A percentile compares a stretch with the other conserved stretches of the same genome.
Conservation (phyloP, 495 filamentous ascomycete species). For the Articulospora tetracladia region DNA sequence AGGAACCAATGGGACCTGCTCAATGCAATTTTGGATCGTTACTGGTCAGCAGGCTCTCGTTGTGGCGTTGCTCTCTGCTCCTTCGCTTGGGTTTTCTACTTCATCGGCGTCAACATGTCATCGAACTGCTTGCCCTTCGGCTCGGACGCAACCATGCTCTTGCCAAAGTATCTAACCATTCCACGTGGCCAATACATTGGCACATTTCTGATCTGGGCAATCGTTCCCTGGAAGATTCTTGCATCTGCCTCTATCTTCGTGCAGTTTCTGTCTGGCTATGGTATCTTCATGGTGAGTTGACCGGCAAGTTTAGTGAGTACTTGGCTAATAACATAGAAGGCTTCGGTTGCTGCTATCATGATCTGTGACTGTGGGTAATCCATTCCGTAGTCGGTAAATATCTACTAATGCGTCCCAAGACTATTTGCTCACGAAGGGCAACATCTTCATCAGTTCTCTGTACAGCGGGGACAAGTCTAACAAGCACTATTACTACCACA, state of each 20-base stretch:
- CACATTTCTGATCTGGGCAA: conserved; percentile 28
- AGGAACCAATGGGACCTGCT: neutral
- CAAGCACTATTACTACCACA: conserved; percentile 28
- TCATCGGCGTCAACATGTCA: neutral
- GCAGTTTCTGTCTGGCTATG: conserved; percentile 24
- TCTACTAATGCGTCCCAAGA: conserved; percentile 16
- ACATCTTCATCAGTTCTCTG: conserved; percentile 29
- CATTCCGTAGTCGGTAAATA: neutral
- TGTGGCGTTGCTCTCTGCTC: neutral
- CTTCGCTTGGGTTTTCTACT: neutral
- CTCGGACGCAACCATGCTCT: conserved; percentile 23
- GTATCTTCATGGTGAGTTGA: neutral
- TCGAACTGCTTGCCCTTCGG: neutral
- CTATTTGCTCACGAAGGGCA: conserved; percentile 29
- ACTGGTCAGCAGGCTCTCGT: neutral
- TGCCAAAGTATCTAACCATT: conserved; percentile 33
- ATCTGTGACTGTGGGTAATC: conserved; percentile 27
- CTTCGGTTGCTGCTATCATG: conserved; percentile 27
- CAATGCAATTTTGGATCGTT: neutral
- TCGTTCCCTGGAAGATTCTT: conserved; percentile 32
- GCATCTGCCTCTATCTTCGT: conserved; percentile 27
- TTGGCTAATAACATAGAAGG: neutral
- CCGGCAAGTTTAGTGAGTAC: neutral
- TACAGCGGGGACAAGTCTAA: conserved; percentile 29
- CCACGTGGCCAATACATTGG: conserved; percentile 34